Percentiles rank a stretch among this genome's conserved stretches.
phyloP scores from a whole-genome alignment of 2,329 filamentous ascomycete species.

The Tolypocladium guangdongense region DNA sequence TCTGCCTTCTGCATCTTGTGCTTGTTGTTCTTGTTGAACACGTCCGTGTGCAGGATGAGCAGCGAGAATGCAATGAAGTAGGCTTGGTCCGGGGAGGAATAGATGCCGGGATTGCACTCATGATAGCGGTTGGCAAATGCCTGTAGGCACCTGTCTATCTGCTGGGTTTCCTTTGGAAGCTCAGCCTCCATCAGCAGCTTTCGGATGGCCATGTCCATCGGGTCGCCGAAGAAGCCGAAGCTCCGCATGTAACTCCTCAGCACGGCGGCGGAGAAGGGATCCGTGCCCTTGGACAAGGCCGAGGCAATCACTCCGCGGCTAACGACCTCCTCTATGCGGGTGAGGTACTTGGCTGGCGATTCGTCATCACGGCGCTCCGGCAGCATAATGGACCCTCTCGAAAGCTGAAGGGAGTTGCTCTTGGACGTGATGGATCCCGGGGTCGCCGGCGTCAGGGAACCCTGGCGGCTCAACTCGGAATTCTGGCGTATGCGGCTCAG shows the following conservation, averaged over 20 bases:
- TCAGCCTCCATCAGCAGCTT: constrained; percentile 96
- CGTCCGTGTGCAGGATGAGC: constrained; percentile 90
- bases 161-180: constrained; percentile 91
- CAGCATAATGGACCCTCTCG: constrained; percentile 58
- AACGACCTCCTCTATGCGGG: constrained; percentile 69
- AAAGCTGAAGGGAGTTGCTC: constrained; percentile 70
- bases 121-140: constrained; percentile 95
- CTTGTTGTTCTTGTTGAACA: constrained; percentile 99
- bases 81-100: constrained; percentile 82
- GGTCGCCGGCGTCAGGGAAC: constrained; percentile 56
- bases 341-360: constrained; percentile 79
- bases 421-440: constrained; percentile 64
- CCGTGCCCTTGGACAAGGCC: constrained; percentile 73
- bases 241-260: constrained; percentile 90
- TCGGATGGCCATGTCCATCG: constrained; percentile 94
- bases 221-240: constrained; percentile 91
- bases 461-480: constrained; percentile 61
- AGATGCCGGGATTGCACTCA: constrained; percentile 96
- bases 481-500: constrained; percentile 71
- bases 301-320: constrained; percentile 76
- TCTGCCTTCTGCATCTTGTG: constrained; percentile 96
- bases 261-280: constrained; percentile 73
- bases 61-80: constrained; percentile 97
- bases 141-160: constrained; percentile 89
- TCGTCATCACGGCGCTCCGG: constrained; percentile 80